Base-by-base conservation (phyloP, 2,329 filamentous ascomycete species). In the Pyrenophora teres region DNA sequence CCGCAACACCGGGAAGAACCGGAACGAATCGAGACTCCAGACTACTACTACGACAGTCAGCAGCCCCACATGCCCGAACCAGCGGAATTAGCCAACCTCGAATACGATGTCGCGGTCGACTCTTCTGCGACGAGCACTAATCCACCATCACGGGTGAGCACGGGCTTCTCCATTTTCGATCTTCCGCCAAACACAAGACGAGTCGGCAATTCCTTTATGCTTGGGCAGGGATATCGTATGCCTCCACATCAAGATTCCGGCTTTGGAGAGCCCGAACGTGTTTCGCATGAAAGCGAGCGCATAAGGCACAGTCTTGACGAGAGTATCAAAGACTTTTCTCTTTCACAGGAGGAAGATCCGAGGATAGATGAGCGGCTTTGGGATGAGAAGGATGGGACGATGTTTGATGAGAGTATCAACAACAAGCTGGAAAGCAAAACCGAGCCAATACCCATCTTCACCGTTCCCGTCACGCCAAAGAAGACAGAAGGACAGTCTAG, bases 211-310 rank as follows among this genome's bases (percentile, higher is more conserved):
- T 62, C 62, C 1, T 62, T 68, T 16, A 62, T 63, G 10, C 48
- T 59, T n/a, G 52, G 59, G n/a, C 57, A 60, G 44, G 48, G 57
- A 27, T 66, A 71, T 40, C 55, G 61, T 23, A 59, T 63, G 23
- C 71, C 71, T 10, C 43, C 68, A 4, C 71, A 73, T 46, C 67
- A 74, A 46, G 71, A 74, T 40, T 73, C 71, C 9, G 71, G 71
- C 0, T 71, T 74, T 44, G 63, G 54, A 13, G 61, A 67, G 15
- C 38, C 54, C 10, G 52, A 60, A 23, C 56, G 57, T 4, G 37
- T 56, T 4, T 60, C 59, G 5, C 63, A 56, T 23, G 67, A 71
- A 13, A 63, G 46, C 36, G 67, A 69, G 40, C 47, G 56, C 2
- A 65, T 70, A 37, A 56, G 66, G 7, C 57, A 61, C 25, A 66